phyloP scores from a whole-genome alignment of 2,329 filamentous ascomycete species.

The Talaromyces sp. region DNA sequence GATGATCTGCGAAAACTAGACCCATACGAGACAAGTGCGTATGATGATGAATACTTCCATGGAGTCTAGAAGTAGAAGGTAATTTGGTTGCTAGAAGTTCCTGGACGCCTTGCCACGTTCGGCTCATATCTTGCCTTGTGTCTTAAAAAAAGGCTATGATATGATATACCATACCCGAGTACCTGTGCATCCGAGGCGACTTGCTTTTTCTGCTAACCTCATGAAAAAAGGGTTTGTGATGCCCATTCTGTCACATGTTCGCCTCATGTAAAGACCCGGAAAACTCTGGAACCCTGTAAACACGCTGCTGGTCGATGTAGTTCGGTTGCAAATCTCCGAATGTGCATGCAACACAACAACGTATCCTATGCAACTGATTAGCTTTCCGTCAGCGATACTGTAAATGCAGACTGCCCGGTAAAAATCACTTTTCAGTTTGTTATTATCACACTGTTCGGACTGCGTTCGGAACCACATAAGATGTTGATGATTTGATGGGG shows the following conservation, averaged over 20 bases:
- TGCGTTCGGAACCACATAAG: neutral
- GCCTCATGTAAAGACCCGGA: neutral
- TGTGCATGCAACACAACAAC: neutral
- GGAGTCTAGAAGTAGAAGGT: neutral
- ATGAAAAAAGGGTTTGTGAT: slow-evolving; percentile 11
- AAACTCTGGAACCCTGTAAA: neutral
- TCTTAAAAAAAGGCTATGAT: neutral
- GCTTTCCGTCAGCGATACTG: neutral
- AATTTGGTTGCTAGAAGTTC: neutral
- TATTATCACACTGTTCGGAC: neutral
- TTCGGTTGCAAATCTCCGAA: slow-evolving; percentile 14
- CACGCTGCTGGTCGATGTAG: slow-evolving; percentile 11
- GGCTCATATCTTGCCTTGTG: neutral
- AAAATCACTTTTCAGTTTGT: neutral
- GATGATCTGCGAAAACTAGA: neutral
- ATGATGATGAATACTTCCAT: neutral
- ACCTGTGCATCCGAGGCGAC: neutral
- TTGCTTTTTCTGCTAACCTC: neutral
- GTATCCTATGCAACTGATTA: neutral
- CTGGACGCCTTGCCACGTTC: neutral
- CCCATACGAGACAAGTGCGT: neutral
- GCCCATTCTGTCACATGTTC: neutral
- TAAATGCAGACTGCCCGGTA: neutral
- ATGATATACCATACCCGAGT: neutral
- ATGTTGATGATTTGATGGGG: neutral